Evolutionary conservation across 805 yeast species (phyloP).

Genomic region (Brettanomyces custersianus): DNA sequence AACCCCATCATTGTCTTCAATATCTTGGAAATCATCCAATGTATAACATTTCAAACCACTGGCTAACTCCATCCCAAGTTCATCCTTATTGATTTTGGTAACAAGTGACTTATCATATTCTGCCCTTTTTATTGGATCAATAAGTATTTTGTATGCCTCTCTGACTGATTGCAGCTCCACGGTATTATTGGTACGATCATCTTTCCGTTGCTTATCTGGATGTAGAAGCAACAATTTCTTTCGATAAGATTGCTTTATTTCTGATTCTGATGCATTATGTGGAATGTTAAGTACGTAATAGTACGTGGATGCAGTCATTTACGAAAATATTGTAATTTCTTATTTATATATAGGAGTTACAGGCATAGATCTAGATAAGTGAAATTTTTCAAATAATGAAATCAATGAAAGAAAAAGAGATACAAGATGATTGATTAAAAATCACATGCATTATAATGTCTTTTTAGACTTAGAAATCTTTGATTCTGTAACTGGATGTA

Average conservation of each 20-base stretch:
- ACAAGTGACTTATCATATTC: constrained; percentile 45
- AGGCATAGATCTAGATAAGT: too few species aligned
- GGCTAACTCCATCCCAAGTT: constrained; percentile 34
- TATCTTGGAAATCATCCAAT: constrained; percentile 49
- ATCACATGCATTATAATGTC: not conserved
- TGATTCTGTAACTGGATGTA: constrained; percentile 10
- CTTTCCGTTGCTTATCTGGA: constrained; percentile 58
- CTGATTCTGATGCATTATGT: constrained; percentile 26
- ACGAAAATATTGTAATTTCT: too few species aligned
- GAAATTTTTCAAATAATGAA: too few species aligned
- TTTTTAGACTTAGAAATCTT: too few species aligned
- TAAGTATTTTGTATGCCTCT: constrained; percentile 54
- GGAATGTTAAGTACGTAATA: constrained; percentile 53
- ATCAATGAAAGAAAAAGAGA: not conserved
- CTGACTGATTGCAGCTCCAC: constrained; percentile 34
- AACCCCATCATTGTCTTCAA: constrained; percentile 22
- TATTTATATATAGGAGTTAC: too few species aligned
- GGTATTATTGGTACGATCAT: not conserved
- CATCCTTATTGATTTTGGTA: constrained; percentile 24
- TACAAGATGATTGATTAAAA: not conserved
- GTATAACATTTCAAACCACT: constrained; percentile 65
- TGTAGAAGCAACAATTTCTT: constrained; percentile 52
- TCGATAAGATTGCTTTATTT: constrained; percentile 58
- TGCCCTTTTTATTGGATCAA: constrained; percentile 29
- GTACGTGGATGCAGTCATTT: too few species aligned